Conservation (phyloP, 2,329 filamentous ascomycete genomes). For the Neodidymelliopsis sp. region DNA sequence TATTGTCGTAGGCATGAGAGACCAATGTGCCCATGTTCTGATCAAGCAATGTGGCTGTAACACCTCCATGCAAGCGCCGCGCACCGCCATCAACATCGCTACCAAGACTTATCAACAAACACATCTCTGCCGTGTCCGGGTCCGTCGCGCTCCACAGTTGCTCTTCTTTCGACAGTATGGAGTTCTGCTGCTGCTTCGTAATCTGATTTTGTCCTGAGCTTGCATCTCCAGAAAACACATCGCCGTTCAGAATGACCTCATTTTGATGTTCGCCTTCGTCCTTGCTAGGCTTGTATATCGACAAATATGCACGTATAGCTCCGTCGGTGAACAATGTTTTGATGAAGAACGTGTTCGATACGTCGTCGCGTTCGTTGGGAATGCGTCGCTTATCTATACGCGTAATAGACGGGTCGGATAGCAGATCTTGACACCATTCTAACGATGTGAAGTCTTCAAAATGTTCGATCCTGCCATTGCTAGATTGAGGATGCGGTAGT, state of each 20-base stretch:
- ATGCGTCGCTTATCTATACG: constrained; percentile 25
- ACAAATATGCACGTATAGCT: constrained; percentile 34
- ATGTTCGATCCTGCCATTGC: constrained; percentile 24
- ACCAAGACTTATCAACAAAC: constrained; percentile 31
- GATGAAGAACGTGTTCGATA: constrained; percentile 33
- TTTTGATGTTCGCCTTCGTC: constrained; percentile 8
- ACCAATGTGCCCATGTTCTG: constrained; percentile 37
- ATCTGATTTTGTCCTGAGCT: background rate
- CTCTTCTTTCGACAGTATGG: constrained; percentile 17
- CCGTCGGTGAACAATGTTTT: constrained; percentile 34
- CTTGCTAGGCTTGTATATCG: constrained; percentile 28
- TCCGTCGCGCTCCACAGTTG: constrained; percentile 20
- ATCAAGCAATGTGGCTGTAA: constrained; percentile 35
- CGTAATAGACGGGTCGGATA: constrained; percentile 33
- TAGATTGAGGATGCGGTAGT: constrained; percentile 12
- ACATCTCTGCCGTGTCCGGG: constrained; percentile 26
- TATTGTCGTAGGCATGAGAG: constrained; percentile 20
- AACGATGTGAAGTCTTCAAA: constrained; percentile 36
- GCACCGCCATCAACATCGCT: constrained; percentile 31
- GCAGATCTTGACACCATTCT: constrained; percentile 35
- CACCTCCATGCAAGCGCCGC: constrained; percentile 35
- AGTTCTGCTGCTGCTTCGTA: constrained; percentile 1
- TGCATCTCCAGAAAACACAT: constrained; percentile 4
- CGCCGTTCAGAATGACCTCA: constrained; percentile 16
- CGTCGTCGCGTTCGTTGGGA: constrained; percentile 6